phyloP scores from a whole-genome alignment of 768 basidiomycete species.

The Scleroderma bovista region DNA sequence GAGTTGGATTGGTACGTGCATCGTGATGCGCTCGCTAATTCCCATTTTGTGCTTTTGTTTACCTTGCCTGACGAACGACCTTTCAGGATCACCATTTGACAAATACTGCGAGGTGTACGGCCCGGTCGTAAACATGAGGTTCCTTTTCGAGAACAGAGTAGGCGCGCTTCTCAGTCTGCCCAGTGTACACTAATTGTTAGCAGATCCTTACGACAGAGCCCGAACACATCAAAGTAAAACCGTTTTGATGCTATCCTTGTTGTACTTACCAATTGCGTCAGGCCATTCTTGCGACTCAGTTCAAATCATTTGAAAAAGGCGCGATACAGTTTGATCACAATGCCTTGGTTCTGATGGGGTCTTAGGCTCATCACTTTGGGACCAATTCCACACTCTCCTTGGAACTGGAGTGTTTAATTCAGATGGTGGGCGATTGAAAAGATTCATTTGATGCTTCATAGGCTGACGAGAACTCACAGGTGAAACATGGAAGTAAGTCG shows the following conservation, averaged over 20 bases:
- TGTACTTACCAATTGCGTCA: constrained; percentile 11
- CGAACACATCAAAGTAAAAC: constrained; percentile 38
- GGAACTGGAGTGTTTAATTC: constrained; percentile 59
- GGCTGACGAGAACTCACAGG: constrained; percentile 22
- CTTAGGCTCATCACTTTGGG: constrained; percentile 10
- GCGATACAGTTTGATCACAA: constrained; percentile 3
- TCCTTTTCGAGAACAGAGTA: constrained; percentile 37
- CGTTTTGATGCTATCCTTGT: background rate
- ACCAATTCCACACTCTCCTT: constrained; percentile 30
- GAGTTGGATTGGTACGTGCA: constrained; percentile 26
- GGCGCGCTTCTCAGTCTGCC: constrained; percentile 5
- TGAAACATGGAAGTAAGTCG: constrained; percentile 53
- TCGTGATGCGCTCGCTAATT: background rate
- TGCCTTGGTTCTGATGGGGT: constrained; percentile 16
- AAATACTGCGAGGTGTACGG: constrained; percentile 24
- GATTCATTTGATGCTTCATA: too few species aligned
- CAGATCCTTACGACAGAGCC: constrained; percentile 46
- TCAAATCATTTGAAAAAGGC: constrained; percentile 39
- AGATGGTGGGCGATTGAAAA: constrained; percentile 33
- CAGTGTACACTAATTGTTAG: background rate
- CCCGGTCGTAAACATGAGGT: constrained; percentile 25
- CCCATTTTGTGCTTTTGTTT: background rate
- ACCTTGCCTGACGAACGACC: background rate
- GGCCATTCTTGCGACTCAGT: constrained; percentile 42
- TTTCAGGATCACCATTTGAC: constrained; percentile 25